Evolutionary conservation across 768 basidiomycete species (phyloP).

Genomic region (Harrya chromipes): DNA sequence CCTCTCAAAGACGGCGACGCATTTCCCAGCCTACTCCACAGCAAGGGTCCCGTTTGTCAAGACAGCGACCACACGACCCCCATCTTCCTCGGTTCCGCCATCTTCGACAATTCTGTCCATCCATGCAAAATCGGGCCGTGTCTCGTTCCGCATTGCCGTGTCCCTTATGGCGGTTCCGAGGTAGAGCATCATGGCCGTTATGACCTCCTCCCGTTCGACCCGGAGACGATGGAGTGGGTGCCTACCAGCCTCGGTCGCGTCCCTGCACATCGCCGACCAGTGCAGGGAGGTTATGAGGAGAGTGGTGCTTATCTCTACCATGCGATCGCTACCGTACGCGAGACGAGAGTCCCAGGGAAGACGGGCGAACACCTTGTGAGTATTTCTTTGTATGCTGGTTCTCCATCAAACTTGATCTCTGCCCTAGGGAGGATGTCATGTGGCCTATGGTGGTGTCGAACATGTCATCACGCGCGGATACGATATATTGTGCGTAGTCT

Average conservation of each 20-base stretch:
- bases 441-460: conserved; percentile 40
- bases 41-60: conserved; percentile 49
- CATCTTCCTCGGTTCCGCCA: conserved; percentile 71
- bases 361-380: conserved; percentile 65
- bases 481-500: conserved; percentile 39
- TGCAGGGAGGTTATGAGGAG: conserved; percentile 78
- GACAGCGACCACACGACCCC: conserved; percentile 58
- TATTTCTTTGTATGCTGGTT: background rate
- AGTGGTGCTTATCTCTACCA: conserved; percentile 66
- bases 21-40: conserved; percentile 39
- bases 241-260: conserved; percentile 55
- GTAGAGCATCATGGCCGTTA: conserved; percentile 60
- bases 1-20: conserved; percentile 41
- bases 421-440: conserved; percentile 39
- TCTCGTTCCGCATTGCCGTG: conserved; percentile 49
- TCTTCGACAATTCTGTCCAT: conserved; percentile 65
- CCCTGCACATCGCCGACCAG: conserved; percentile 52
- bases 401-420: background rate
- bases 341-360: conserved; percentile 68
- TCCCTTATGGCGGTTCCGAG: conserved; percentile 66
- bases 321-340: conserved; percentile 50
- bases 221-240: conserved; percentile 73
- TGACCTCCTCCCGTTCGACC: conserved; percentile 70
- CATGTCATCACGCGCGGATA: conserved; percentile 38
- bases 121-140: conserved; percentile 77